Base-by-base conservation (phyloP, 352 stramenopile genomes). In the Saprolegnia parasitica region DNA sequence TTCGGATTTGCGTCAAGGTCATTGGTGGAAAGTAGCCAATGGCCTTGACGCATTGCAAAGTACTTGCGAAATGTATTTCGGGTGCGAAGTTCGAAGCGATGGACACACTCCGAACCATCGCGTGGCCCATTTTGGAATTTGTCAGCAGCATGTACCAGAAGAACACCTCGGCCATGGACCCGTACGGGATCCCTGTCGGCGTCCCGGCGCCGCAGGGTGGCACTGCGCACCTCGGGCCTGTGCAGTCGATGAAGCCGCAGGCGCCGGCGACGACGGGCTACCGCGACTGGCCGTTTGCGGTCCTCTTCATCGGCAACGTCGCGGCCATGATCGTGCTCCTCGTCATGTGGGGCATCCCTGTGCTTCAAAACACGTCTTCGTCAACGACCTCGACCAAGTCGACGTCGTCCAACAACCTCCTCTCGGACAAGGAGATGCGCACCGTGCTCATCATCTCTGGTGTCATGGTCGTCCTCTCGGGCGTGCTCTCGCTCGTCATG, bases 281-380 rank as follows among this genome's bases (percentile, higher is more conserved):
- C 65, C 85, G 88, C 57, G 87, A 95, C 68, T 83, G 77, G 79
- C 87, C 87, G 20, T 95, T 93, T 65, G 87, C 81, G 4, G 54
- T 95, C 35, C 47, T 93, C 18, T 95, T 95, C 63, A 47, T 93
- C 39, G 60, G 81, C 1, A 95, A 95, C 75, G 76, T 95, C 15
- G 85, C 61, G 10, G 81, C 80, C 2, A 93, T 95, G 56, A 77
- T 90, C 29, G 84, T 76, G 0, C 67, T 92, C 40, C 86, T 83
- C 73, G 75, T 74, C 45, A 55, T 88, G 32, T 93, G 80, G 77
- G 86, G 86, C n/a, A 65, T 86, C n/a, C 78, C 90, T 52, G 76
- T 82, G 15, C 64, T 91, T 56, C 85, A 77, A 0, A 72, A 85
- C 24, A 65, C 77, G 21, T 55, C 80, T 42, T 77, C 71, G 45